Evolutionary conservation across 345 rosid genomes (phyloP).

Genomic region (Brassica juncea): DNA sequence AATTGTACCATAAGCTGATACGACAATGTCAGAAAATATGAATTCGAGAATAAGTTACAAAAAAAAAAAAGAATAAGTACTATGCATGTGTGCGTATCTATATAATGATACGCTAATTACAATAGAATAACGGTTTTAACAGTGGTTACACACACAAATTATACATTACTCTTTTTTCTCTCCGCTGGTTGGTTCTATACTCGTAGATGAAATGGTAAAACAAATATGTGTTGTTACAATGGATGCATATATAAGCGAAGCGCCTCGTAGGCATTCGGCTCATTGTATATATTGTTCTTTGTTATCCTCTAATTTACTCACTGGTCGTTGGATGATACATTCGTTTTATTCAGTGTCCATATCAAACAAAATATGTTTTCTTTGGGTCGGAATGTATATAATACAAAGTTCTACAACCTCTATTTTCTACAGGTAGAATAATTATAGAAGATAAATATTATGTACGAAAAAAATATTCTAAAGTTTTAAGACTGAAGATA

Average conservation of each 20-base stretch:
- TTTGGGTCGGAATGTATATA: background rate
- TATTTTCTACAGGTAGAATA: background rate
- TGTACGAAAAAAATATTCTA: background rate
- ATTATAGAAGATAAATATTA: background rate
- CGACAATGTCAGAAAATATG: background rate
- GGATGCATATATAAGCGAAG: background rate
- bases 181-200: background rate
- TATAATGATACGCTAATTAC: background rate
- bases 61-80: background rate
- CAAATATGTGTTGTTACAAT: background rate
- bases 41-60: background rate
- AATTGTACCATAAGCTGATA: constrained; percentile 2
- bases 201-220: background rate
- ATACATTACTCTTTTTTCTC: background rate
- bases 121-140: background rate
- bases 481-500: background rate
- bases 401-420: background rate
- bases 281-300: background rate
- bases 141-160: background rate
- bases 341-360: background rate
- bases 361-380: background rate
- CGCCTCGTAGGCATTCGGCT: background rate
- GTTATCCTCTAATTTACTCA: background rate
- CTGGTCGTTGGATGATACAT: background rate
- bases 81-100: background rate